Evolutionary conservation across 2,329 filamentous ascomycete genomes (phyloP), one percentile per base, ranked within the genome.

Genomic region (Penicillium hordei): DNA sequence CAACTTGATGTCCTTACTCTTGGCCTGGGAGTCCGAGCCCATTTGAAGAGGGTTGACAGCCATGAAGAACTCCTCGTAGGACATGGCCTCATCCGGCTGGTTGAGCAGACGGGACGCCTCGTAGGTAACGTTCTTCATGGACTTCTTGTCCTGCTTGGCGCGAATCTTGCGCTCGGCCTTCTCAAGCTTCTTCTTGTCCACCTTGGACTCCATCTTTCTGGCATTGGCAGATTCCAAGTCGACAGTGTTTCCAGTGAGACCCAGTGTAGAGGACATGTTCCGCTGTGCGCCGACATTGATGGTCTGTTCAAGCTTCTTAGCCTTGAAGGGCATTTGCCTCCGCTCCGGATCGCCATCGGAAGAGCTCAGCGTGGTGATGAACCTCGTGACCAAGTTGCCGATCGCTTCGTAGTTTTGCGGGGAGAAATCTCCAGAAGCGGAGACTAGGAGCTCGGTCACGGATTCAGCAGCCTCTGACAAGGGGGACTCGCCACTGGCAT

Each of bases 41-140:
- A 97, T 71, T 73, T 97, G 93, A 62, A 99, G 84, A 60, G 94
- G 94, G 76, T 99, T 99, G 81, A 99, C 94, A 53, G 91, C 89
- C 94, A 99, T 97, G 84, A 96, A 99, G 79, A 99, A 97, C 75
- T 99, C 94, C 78, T 99, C 94, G 74, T 99, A 99, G 40, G 91
- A 95, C 81, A 96, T 89, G 13, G 93, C 82, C 68, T 88, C 85
- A 68, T 93, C 89, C 4, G 91, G 83, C 76, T 91, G 86, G 72
- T 95, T 89, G 65, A 99, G 86, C 65, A 99, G 82, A 65, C 87
- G 88, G 13, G 94, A 97, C 0, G 94, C 90, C 79, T 99, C 94
- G 75, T 99, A 99, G 77, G 97, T 91, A 67, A 99, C 94, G 55
- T 89, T 96, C 83, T 97, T 97, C 88, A 94, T 97, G 36, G 88